Base-by-base conservation (phyloP, 2,329 filamentous ascomycete species). In the Nemania serpens region DNA sequence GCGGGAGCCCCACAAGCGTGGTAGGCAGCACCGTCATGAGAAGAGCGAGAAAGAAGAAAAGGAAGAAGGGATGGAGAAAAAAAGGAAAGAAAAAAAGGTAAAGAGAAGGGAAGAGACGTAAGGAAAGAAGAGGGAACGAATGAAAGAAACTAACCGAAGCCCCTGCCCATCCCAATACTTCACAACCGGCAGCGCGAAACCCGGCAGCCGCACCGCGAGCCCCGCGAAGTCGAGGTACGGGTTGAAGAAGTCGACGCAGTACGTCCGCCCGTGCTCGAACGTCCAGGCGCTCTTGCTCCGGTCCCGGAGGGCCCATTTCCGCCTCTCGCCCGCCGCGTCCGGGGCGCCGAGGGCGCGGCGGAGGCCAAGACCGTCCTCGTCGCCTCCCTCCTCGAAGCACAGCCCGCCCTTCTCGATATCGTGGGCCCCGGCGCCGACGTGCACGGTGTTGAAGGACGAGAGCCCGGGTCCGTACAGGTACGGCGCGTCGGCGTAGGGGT, bases 191-290 rank as follows among this genome's bases (percentile, higher is more conserved):
- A 93, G 76, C 11, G 85, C 85, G 68, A 93, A 91, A 0, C 90
- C 89, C 0, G 91, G 91, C 33, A 95, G 72, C 53, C 85, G 82
- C 20, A 95, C 76, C 29, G 89, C 82, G 69, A 94, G 88, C 67
- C 89, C 88, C 75, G 74, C 73, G 74, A 98, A 97, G 75, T 96
- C 92, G 47, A 99, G 76, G 76, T 96, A 97, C 1, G 91, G 90
- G 74, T 98, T 98, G 76, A 89, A 96, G 75, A 99, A 98, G 70
- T 87, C 84, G 20, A 85, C 72, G 0, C 78, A 80, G 62, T 86
- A 85, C 25, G 79, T 79, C 65, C 75, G 72, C 10, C 75, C 83
- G 62, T 82, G 83, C 70, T 81, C 79, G 69, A 88, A 87, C 15
- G 83, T 63, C 82, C 83, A 86, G 37, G 72, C 74, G 48, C 78